Evolutionary conservation across 768 basidiomycete species (phyloP), one percentile per base, ranked within the genome.

Genomic region (Clitopilus passeckerianus): DNA sequence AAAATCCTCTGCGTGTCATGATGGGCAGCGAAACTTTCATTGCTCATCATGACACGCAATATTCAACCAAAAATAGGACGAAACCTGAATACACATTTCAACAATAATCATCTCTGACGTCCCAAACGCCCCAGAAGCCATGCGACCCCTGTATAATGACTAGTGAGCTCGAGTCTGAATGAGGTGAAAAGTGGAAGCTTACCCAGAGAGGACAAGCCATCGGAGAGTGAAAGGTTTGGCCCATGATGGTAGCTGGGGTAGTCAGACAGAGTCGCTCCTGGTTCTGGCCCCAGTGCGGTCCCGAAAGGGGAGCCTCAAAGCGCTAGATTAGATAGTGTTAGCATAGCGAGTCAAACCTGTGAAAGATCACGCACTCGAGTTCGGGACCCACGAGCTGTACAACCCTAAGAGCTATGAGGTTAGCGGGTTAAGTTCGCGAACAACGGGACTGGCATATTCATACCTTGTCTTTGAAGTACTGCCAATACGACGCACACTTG

Each of bases 91-190:
- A 30, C 27, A 30, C 27, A 30, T 30, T 4, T 30, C 7, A 30
- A 20, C 56, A 57, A 4, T 1, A 18, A 5, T 43, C 22, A 58
- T 59, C 58, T 16, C 30, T 44, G 30, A 59, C n/a, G 52, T 59
- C 50, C 58, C 58, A 59, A 58, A 59, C 53, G 18, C 52, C 58
- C 58, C 52, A 59, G 15, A 44, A 22, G 18, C 58, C 58, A 30
- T 54, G 23, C 34, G 27, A 33, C 4, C 52, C 52, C 52, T 53
- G 16, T 15, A 14, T 2, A 15, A 12, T 5, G 12, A 18, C n/a
- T 9, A 41, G 27, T 14, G 15, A 53, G 22, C 20, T 5, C 22
- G 5, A 53, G 3, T 41, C 37, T 5, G n/a, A 18, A 41, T 9
- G 10, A 18, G 37, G 59, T 33, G 22, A 41, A 56, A 33, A 34